Conservation (phyloP, 768 basidiomycete species). For the Leccinellum rugosiceps region DNA sequence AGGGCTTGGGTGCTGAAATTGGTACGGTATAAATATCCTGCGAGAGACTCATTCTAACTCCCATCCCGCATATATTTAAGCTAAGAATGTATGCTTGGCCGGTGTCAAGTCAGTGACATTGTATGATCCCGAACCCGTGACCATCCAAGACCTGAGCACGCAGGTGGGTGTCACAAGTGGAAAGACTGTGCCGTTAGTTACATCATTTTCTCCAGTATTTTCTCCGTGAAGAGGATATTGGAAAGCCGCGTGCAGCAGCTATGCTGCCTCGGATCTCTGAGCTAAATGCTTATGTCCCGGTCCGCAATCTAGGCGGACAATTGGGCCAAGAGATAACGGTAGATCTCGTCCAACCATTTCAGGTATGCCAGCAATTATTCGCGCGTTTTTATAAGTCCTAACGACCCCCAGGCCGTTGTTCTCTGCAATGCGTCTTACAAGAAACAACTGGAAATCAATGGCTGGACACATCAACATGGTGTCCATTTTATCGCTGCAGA, state of each 20-base stretch:
- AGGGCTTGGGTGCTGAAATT: constrained; percentile 94
- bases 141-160: constrained; percentile 86
- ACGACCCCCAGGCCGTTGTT: constrained; percentile 69
- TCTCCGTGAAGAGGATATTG: constrained; percentile 82
- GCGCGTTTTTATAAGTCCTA: constrained; percentile 3
- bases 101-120: constrained; percentile 97
- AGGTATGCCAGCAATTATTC: constrained; percentile 48
- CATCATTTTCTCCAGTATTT: constrained; percentile 68
- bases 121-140: constrained; percentile 88
- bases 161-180: constrained; percentile 53
- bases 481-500: constrained; percentile 91
- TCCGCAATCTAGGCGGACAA: constrained; percentile 77
- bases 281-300: constrained; percentile 94
- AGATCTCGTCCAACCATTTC: constrained; percentile 83
- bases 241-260: constrained; percentile 82
- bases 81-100: constrained; percentile 92
- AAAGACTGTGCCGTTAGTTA: background rate
- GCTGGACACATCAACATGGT: constrained; percentile 87
- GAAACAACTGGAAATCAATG: constrained; percentile 93
- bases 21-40: constrained; percentile 43
- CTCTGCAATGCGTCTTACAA: constrained; percentile 72
- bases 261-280: constrained; percentile 89
- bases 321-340: constrained; percentile 75
- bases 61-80: constrained; percentile 30
- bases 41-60: constrained; percentile 9